phyloP scores from a whole-genome alignment of 768 basidiomycete species.

The Pisolithus tinctorius region DNA sequence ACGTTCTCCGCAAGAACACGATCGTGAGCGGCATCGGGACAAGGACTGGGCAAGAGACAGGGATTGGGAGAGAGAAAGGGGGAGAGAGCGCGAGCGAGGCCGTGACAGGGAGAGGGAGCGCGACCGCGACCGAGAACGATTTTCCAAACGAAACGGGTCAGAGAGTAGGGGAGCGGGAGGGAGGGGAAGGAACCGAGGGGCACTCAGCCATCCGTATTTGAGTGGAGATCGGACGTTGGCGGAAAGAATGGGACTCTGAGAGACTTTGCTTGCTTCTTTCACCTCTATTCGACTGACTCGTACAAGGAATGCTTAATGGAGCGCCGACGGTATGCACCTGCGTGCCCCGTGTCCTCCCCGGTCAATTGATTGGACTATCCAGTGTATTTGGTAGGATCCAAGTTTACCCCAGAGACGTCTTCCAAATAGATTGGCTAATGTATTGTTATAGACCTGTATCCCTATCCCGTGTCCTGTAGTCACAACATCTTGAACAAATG shows the following conservation, averaged over 20 bases:
- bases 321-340: conserved; percentile 10
- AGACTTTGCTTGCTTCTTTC: conserved; percentile 10
- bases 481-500: conserved; percentile 14
- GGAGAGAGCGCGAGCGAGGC: conserved; percentile 28
- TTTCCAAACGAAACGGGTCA: conserved; percentile 37
- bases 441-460: conserved; percentile 27
- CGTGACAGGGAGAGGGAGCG: too few relatives aligned
- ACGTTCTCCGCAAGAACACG: conserved; percentile 37
- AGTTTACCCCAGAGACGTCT: conserved; percentile 6
- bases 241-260: conserved; percentile 75
- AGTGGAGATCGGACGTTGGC: conserved; percentile 73
- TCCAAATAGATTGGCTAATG: conserved; percentile 28
- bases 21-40: conserved; percentile 30
- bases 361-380: neutral
- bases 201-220: conserved; percentile 29
- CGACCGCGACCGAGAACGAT: conserved; percentile 31
- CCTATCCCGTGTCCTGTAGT: conserved; percentile 21
- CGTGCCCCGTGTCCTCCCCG: conserved; percentile 11
- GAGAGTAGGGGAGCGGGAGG: conserved; percentile 24
- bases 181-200: conserved; percentile 22
- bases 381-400: conserved; percentile 33
- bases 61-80: conserved; percentile 30
- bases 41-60: conserved; percentile 17
- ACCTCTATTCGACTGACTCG: conserved; percentile 6
- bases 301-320: conserved; percentile 16